phyloP scores from a whole-genome alignment of 2,329 filamentous ascomycete genomes.

The Botrytis tulipae region DNA sequence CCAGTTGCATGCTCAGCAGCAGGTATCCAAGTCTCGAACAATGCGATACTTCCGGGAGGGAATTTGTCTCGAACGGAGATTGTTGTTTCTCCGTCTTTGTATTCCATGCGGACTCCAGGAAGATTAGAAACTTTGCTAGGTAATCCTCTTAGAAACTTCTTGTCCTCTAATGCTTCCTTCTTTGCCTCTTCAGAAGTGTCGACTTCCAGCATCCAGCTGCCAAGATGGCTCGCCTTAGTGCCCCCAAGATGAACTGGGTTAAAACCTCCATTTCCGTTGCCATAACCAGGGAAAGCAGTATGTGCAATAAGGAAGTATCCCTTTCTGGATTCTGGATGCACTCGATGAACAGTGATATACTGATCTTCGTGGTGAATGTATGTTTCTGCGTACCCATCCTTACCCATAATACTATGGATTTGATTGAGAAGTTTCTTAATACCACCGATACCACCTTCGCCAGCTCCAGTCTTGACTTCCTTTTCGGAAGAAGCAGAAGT shows the following conservation, averaged over 20 bases:
- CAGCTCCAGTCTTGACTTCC: constrained; percentile 62
- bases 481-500: constrained; percentile 69
- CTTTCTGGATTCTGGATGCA: constrained; percentile 87
- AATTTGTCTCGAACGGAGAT: constrained; percentile 82
- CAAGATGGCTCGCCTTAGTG: constrained; percentile 80
- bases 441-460: constrained; percentile 81
- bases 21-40: constrained; percentile 96
- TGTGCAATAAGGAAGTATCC: constrained; percentile 96
- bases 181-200: constrained; percentile 72
- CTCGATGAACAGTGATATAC: constrained; percentile 93
- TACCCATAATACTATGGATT: constrained; percentile 93
- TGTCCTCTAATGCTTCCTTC: constrained; percentile 63
- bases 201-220: constrained; percentile 89
- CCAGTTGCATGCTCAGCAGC: constrained; percentile 79
- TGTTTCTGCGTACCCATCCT: constrained; percentile 90
- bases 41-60: constrained; percentile 87
- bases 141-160: constrained; percentile 72
- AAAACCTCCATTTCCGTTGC: constrained; percentile 78
- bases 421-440: constrained; percentile 92
- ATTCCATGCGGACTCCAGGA: constrained; percentile 69
- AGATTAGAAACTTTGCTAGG: constrained; percentile 77
- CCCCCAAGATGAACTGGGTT: constrained; percentile 76
- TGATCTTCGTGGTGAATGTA: constrained; percentile 96
- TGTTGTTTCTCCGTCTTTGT: constrained; percentile 69
- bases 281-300: constrained; percentile 89